Evolutionary conservation across 768 basidiomycete species (phyloP).

Genomic region (Phylloporus rhodoxanthus): DNA sequence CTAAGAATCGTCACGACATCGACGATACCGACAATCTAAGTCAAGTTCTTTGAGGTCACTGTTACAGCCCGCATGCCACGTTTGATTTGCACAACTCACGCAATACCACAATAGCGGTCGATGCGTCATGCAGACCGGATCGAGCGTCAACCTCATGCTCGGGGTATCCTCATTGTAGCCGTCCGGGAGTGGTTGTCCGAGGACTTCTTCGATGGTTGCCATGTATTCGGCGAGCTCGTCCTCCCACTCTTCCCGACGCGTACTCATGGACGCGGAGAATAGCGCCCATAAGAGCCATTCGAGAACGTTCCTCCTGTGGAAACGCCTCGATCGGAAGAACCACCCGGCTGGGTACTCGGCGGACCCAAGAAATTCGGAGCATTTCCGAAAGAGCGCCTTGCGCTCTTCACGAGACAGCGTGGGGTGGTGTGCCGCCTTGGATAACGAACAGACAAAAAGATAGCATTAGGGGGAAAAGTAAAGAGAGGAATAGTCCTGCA

Average conservation of each 20-base stretch:
- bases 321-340: conserved; percentile 37
- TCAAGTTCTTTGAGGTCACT: background rate
- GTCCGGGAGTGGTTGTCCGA: conserved; percentile 37
- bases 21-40: conserved; percentile 47
- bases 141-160: conserved; percentile 50
- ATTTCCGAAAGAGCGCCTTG: conserved; percentile 43
- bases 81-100: conserved; percentile 31
- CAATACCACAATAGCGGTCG: conserved; percentile 62
- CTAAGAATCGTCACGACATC: conserved; percentile 41
- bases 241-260: conserved; percentile 34
- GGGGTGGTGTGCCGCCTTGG: conserved; percentile 36
- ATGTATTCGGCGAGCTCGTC: conserved; percentile 51
- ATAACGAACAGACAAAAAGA: background rate
- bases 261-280: conserved; percentile 39
- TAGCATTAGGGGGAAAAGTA: background rate
- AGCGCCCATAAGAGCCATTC: conserved; percentile 67
- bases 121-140: conserved; percentile 50
- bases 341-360: conserved; percentile 42
- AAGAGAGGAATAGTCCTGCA: background rate
- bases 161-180: conserved; percentile 36
- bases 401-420: conserved; percentile 38
- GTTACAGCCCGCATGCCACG: background rate
- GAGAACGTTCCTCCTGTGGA: conserved; percentile 43
- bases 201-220: conserved; percentile 32
- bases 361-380: conserved; percentile 24